Evolutionary conservation across 139 green algal genomes (phyloP), one percentile per base, ranked within the genome.

Genomic region (Bryopsis sp.): DNA sequence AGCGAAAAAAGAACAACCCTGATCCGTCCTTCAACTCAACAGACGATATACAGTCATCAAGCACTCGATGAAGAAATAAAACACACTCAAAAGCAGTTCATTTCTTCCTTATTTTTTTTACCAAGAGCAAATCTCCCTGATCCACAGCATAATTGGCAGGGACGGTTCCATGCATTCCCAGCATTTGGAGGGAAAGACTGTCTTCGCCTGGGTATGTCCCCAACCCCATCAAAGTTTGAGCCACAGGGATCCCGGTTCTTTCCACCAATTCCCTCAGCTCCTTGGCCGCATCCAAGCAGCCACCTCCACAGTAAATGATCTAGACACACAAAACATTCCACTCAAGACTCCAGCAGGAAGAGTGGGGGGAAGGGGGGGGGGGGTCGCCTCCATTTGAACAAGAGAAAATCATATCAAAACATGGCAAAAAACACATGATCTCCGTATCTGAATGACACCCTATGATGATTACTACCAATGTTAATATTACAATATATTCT

Each of bases 131-230:
- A 54, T 69, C 62, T 58, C 35, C 73, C 50, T 93, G 78, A 72
- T 99, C 89, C 6, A 99, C 84, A 1, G 93, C 89, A 72, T 93
- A 97, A 84, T 99, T 99, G 39, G 92, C 93, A 57, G 84, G 88
- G 48, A 99, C 90, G 1, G 94, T 97, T 74, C 94, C 92, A 76
- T 99, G 95, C 94, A 98, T 98, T 74, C 92, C 95, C 46, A 98
- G 86, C 95, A 99, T 99, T 72, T 89, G 79, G 36, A 97, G 79
- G 29, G 81, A 75, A 48, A 90, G 72, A 1, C 72, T 65, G 64
- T 88, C 67, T 33, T 79, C 48, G 32, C 77, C 74, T 32, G 83
- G 82, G 72, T 90, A 95, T 37, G 80, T 58, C 6, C 93, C 93
- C 35, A 98, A 82, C 67, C 91, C 76, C 95, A 99, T 99, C 39